Base-by-base conservation (phyloP, 2,329 filamentous ascomycete species). In the Colletotrichum phormii region DNA sequence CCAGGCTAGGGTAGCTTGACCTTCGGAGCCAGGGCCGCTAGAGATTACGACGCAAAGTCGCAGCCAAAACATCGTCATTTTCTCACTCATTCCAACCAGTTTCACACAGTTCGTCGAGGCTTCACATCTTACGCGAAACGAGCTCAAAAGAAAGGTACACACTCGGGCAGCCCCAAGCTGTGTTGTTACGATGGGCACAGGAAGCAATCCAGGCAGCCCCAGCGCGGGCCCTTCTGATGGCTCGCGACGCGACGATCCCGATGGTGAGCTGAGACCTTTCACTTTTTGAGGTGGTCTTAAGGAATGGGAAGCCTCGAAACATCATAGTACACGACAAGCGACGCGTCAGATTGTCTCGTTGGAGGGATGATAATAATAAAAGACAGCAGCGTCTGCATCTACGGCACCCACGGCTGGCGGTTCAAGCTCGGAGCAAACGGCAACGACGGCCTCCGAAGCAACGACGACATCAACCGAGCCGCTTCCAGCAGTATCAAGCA, bases 21-120 rank as follows among this genome's bases (percentile, higher is more conserved):
- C 18, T 22, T 33, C 59, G 24, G 51, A 63, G 4, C 7, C 12
- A 55, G 49, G 31, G 22, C 62, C 31, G 51, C 33, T 24, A 22
- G 58, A 53, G 64, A 63, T 64, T 60, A 64, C 65, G 42, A 64
- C 59, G 59, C 51, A 9, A 51, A 9, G 58, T 68, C 53, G 24
- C 59, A 64, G 7, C 31, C 22, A 59, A 54, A 59, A 63, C 42
- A 49, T 49, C n/a, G 42, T 49, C 8, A 22, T 49, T 49, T 8
- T 49, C 18, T 18, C 37, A 42, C 42, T 49, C 42, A 49, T 49
- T 49, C 42, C 42, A 49, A 42, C 6, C 15, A 42, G 2, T 42
- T 22, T 49, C 42, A 22, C 42, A 26, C 18, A 7, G 7, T 31
- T 11, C 18, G 18, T n/a, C 26, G 5, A 15, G 4, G 29, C 31